Percentiles rank a stretch among this genome's conserved stretches.
These are phyloP conservation scores for Hydnum rufescens DNA, from an alignment of 768 basidiomycete genomes.

Conservation along the genomic window DNA sequence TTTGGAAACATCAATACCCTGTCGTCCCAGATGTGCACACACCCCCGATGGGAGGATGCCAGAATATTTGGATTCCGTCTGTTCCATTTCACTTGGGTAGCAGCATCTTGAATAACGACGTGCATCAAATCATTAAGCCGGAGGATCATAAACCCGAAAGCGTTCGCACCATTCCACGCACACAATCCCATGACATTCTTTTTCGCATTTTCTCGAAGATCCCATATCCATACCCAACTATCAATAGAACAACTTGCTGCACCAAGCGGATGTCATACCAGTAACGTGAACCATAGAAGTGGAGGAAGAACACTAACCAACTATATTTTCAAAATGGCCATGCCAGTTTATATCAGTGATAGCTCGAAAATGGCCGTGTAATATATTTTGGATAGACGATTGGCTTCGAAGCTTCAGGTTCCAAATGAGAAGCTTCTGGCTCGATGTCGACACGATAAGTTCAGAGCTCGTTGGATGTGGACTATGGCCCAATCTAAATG, in stretches of 20 bases:
- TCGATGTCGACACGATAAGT: constrained; percentile 75
- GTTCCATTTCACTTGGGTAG: constrained; percentile 97
- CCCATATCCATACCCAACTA: constrained; percentile 91
- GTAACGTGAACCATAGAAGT: not conserved
- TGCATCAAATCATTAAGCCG: not conserved
- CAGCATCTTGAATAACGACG: constrained; percentile 32
- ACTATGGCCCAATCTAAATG: not conserved
- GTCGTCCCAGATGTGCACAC: constrained; percentile 87
- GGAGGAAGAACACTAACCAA: not conserved
- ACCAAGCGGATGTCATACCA: not conserved
- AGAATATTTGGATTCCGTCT: constrained; percentile 62
- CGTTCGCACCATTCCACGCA: constrained; percentile 33
- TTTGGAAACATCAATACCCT: constrained; percentile 28
- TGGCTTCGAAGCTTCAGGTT: constrained; percentile 59
- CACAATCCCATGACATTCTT: constrained; percentile 28
- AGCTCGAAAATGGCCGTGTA: constrained; percentile 81
- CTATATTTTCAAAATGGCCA: constrained; percentile 18
- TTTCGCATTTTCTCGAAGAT: constrained; percentile 48
- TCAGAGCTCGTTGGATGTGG: constrained; percentile 57
- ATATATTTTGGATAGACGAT: constrained; percentile 64
- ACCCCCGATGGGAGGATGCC: constrained; percentile 73
- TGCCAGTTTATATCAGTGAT: constrained; percentile 99
- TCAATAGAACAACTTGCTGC: constrained; percentile 83
- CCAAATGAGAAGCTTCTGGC: constrained; percentile 87
- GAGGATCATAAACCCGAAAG: not conserved